Base-by-base conservation (phyloP, 768 basidiomycete genomes). In the Boletus pseudo-olivaceus region DNA sequence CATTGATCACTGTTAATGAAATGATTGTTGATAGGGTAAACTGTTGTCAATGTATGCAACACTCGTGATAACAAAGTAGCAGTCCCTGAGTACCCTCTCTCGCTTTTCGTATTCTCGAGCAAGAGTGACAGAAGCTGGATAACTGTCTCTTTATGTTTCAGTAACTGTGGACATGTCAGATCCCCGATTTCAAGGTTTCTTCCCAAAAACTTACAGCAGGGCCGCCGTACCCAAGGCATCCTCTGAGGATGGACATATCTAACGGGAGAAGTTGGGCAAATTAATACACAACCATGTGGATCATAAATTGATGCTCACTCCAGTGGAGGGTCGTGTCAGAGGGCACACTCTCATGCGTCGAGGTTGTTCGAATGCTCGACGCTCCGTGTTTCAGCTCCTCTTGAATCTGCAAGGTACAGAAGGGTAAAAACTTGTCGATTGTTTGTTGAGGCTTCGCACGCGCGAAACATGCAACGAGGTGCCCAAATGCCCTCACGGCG, bases 251-350 rank as follows among this genome's bases (percentile, higher is more conserved):
- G 7, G 86, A 78, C 69, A 94, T 78, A 69, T 93, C 90, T 91
- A 58, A 35, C 38, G 17, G 42, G 52, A 26, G 11, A 44, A 26
- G 43, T 45, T 43, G 15, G 17, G 46, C 34, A 39, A 37, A 47
- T 64, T 19, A 52, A 17, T n/a, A 35, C 10, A 40, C 19, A 10
- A 23, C 29, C n/a, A 47, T 14, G 38, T 17, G 17, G 17, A 49
- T 23, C 10, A 20, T 19, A 42, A 41, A 32, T 32, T 49, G 62
- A 41, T 47, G 42, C 84, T 72, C 63, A 92, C 91, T 94, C 90
- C 94, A 97, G 67, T 97, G 94, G 49, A 98, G 75, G 7, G 92
- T 93, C 7, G 90, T 92, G 61, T 93, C 90, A 3, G 89, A 90
- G 7, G 90, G 86, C 3, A 89, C 79, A 10, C 87, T 84, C 34